phyloP scores from a whole-genome alignment of 495 filamentous ascomycete species.

The Pyronema omphalodes region DNA sequence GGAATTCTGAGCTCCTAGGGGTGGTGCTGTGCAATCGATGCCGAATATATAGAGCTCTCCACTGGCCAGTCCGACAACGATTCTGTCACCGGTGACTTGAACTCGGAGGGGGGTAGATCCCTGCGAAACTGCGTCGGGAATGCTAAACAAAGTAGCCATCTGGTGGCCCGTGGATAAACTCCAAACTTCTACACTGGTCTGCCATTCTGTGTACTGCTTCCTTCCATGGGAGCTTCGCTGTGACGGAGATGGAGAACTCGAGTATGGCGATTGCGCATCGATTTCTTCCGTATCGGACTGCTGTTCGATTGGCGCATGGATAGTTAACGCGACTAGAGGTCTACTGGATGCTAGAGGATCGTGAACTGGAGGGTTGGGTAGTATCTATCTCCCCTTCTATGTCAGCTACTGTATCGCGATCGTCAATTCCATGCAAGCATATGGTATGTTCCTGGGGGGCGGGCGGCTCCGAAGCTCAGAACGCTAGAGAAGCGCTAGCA shows the following conservation, averaged over 20 bases:
- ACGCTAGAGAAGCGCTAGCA: too few species aligned
- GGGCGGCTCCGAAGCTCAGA: too few species aligned
- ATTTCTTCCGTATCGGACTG: conserved; percentile 4
- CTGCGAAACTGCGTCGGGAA: too few species aligned
- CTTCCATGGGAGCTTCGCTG: conserved; percentile 15
- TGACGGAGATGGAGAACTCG: conserved; percentile 20
- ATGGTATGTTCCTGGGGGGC: too few species aligned
- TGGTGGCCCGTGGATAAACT: conserved; percentile 17
- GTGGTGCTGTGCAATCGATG: conserved; percentile 8
- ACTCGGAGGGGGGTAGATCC: conserved; percentile 7
- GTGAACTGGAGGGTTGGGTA: conserved; percentile 20
- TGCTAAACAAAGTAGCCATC: conserved; percentile 5
- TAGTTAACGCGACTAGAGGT: conserved; percentile 20
- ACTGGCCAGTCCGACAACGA: conserved; percentile 20
- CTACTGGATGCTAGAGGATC: conserved; percentile 19
- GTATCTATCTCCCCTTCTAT: conserved; percentile 9
- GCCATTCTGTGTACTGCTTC: conserved; percentile 18
- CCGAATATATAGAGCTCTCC: conserved; percentile 23
- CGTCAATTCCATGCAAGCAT: too few species aligned
- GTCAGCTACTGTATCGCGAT: too few species aligned
- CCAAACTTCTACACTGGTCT: conserved; percentile 24
- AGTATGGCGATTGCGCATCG: conserved; percentile 19
- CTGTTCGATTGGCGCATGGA: conserved; percentile 18
- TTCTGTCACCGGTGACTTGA: conserved; percentile 22
- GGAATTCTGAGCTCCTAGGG: neutral